Evolutionary conservation across 2,329 filamentous ascomycete species (phyloP), one percentile per base, ranked within the genome.

Genomic region (Incumbomyces delicatus): DNA sequence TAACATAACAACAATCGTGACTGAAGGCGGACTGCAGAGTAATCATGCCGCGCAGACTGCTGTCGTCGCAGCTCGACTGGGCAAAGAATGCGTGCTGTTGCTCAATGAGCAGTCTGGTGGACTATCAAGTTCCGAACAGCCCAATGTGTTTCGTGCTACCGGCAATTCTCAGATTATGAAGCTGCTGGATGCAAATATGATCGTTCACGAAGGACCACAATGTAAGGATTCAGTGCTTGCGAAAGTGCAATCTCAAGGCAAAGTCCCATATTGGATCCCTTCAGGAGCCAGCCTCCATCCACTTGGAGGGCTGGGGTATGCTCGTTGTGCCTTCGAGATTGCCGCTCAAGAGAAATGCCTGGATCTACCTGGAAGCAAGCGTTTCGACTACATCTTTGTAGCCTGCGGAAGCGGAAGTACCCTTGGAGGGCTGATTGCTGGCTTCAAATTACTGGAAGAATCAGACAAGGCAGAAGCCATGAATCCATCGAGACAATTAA

Each of bases 381-480:
- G n/a, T n/a, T 86, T 84, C 61, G 79, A 83, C 56, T 80, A 75
- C 1, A 58, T 86, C 6, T 64, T 86, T 45, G 82, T 84, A 7
- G 85, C 81, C 60, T 80, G 78, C 14, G 83, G 85, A 1, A 85
- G 82, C 0, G 83, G 83, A 3, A 80, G 75, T 5, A 86, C 83
- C 1, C 73, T 84, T 60, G 83, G 77, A 1, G 83, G 83, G 7
- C 83, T 87, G 71, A 71, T 87, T 7, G 82, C 81, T 0, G 83
- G 83, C 0, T 85, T 85, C 62, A 84, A 83, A 66, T 67, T 83
- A 18, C 66, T 74, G 2, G 70, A 82, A 63, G 70, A 63, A 58
- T n/a, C n/a, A n/a, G n/a, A n/a, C n/a, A n/a, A n/a, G n/a, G n/a
- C n/a, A n/a, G 64, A 53, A 66, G 70, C 46, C 63, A 67, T 38